Base-by-base conservation (phyloP, 1,139 yeast species). In the Saccharomyces hybrid region DNA sequence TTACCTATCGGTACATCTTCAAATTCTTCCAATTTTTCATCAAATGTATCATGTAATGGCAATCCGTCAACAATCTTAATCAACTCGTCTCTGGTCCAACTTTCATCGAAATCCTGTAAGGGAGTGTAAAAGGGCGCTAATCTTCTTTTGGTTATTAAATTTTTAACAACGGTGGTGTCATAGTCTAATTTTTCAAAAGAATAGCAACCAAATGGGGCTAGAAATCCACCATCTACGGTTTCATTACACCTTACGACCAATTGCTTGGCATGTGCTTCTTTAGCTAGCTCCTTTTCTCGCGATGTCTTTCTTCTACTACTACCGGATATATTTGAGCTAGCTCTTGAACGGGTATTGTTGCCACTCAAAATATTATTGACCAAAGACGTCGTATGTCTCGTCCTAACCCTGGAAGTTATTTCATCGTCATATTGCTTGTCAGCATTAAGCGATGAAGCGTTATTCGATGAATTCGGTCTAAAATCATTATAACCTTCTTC, bases 81-180 rank as follows among this genome's bases (percentile, higher is more conserved):
- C 29, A 91, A 70, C 69, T 88, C 89, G 4, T 81, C 80, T 61
- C 86, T 88, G 1, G 82, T 73, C 96, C 96, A 88, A 26, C 71
- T 62, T n/a, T 78, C 81, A 57, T 86, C 84, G 65, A 79, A 88
- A 65, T 89, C 96, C 64, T 88, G 89, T 53, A 93, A 74, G 0
- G 98, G 98, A 2, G 91, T 86, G 68, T 81, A 93, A 69, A 93
- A 93, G 1, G 99, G 98, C 0, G 98, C 91, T 50, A 93, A 65
- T 61, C 78, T 79, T 48, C 99, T 78, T 14, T 78, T 78, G 34
- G 81, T 71, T 5, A 91, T 86, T 46, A 88, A 73, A 27, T 74
- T 78, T 50, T 88, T 79, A 8, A 91, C 96, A 2, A 85, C 75
- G 42, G 80, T 81, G 14, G 87, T 80, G 65, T 85, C 81, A 71